Base-by-base conservation (phyloP, 345 rosid species). In the Angophora floribunda region DNA sequence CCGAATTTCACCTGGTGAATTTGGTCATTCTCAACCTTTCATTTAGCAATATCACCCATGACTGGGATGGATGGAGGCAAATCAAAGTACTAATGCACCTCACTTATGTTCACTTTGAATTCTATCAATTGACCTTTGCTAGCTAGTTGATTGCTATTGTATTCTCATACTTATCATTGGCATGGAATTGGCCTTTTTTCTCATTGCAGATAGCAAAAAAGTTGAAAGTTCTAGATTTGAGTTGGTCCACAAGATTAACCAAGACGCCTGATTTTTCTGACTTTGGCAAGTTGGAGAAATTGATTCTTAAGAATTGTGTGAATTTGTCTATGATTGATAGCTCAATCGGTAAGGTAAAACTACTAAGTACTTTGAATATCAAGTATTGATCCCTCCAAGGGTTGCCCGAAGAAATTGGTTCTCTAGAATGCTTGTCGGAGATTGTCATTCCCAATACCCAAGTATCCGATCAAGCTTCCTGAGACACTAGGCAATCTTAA, bases 181-280 rank as follows among this genome's bases (percentile, higher is more conserved):
- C 52, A 51, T 51, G 1, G 3, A 51, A 51, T 51, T 14, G 3
- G 17, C 17, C 52, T 51, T 51, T 14, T 51, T 3, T 51, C 13
- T 14, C 52, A 51, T 3, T 51, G 52, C 52, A 51, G 52, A 14
- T 13, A 7, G 55, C 55, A 14, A 52, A 52, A 52, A 52, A 51
- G 0, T 52, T 52, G 21, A 52, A 52, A 52, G 8, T 15, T 16
- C 55, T 52, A 52, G 7, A 52, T 15, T 52, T 52, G 55, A 0
- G 3, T 0, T 0, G 2, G 1, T 16, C 21, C 55, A 1, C 1
- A 3, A 0, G 0, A 2, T 52, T 52, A 52, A 16, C 59, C 24
- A 15, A 21, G 50, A 51, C 87, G 3, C 65, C 87, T 52, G 28
- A 85, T 13, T 30, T 85, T 19, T 85, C 65, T 13, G 11, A 44